Evolutionary conservation across 305 asterid species (phyloP).

Genomic region (Fraxinus floribunda): DNA sequence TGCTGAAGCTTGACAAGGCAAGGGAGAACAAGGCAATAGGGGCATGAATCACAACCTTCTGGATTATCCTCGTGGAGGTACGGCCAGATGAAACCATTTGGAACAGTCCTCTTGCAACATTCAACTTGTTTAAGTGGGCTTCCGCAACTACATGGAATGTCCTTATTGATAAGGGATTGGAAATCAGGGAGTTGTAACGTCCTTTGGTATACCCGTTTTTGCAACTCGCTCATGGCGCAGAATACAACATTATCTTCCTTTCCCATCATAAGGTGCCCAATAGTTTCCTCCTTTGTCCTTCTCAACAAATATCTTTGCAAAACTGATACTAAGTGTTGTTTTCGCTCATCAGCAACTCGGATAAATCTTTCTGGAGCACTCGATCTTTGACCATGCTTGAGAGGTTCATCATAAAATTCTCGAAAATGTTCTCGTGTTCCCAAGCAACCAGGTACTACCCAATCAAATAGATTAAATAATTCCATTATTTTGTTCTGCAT

Average conservation of each 20-base stretch:
- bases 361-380: constrained; percentile 81
- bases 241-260: constrained; percentile 95
- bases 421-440: constrained; percentile 94
- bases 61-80: constrained; percentile 80
- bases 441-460: constrained; percentile 80
- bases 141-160: constrained; percentile 86
- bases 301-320: constrained; percentile 71
- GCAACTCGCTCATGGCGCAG: constrained; percentile 92
- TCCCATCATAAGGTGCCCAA: constrained; percentile 97
- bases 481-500: constrained; percentile 98
- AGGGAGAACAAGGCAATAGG: constrained; percentile 95
- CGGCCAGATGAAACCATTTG: constrained; percentile 83
- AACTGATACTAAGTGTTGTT: constrained; percentile 75
- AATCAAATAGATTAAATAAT: constrained; percentile 80
- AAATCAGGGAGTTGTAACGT: constrained; percentile 80
- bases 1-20: constrained; percentile 93
- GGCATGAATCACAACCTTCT: constrained; percentile 95
- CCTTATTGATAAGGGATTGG: constrained; percentile 86
- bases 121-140: constrained; percentile 93
- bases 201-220: constrained; percentile 81
- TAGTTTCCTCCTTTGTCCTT: constrained; percentile 95
- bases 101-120: constrained; percentile 80
- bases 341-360: constrained; percentile 74
- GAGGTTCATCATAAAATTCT: constrained; percentile 93
- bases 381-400: constrained; percentile 96